These are phyloP conservation scores for Plasmodium ovale DNA, from an alignment of 169 alveolate species.

Conservation along the genomic window DNA sequence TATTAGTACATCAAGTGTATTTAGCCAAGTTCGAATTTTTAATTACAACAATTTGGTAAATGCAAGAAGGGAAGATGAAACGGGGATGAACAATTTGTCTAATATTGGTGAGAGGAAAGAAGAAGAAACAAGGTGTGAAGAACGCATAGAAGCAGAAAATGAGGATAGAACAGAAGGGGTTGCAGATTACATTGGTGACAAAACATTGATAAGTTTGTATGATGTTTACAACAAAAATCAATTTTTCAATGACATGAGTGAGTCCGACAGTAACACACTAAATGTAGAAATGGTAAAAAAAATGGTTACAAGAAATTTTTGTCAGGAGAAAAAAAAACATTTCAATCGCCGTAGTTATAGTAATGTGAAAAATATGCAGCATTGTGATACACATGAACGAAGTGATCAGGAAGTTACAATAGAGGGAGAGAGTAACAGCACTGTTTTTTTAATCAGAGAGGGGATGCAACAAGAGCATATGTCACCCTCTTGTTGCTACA, in stretches of 20 bases:
- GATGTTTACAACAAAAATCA: constrained; percentile 42
- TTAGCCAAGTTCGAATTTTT: constrained; percentile 62
- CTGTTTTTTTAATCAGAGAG: not conserved
- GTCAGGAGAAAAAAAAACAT: not conserved
- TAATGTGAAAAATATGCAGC: not conserved
- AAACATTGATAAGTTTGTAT: constrained; percentile 14
- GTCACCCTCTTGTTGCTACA: not conserved
- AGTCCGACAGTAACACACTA: not conserved
- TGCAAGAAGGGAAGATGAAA: constrained; percentile 13
- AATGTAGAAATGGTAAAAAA: constrained; percentile 1
- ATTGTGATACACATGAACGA: not conserved
- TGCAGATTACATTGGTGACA: not conserved
- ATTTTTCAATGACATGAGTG: constrained; percentile 8
- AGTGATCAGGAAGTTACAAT: not conserved
- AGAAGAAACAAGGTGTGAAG: not conserved
- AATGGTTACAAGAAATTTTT: not conserved
- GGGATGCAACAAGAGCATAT: not conserved
- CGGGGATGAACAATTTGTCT: not conserved
- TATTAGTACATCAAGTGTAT: constrained; percentile 31
- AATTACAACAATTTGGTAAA: constrained; percentile 43
- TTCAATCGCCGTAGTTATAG: not conserved
- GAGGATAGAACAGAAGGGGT: not conserved
- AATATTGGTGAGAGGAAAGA: not conserved
- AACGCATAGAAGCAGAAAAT: not conserved
- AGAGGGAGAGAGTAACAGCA: not conserved